Percentiles rank a stretch among this genome's conserved stretches.
Evolutionary conservation across 2,329 filamentous ascomycete species (phyloP).

Genomic region (Ophiosphaerella herpotricha): DNA sequence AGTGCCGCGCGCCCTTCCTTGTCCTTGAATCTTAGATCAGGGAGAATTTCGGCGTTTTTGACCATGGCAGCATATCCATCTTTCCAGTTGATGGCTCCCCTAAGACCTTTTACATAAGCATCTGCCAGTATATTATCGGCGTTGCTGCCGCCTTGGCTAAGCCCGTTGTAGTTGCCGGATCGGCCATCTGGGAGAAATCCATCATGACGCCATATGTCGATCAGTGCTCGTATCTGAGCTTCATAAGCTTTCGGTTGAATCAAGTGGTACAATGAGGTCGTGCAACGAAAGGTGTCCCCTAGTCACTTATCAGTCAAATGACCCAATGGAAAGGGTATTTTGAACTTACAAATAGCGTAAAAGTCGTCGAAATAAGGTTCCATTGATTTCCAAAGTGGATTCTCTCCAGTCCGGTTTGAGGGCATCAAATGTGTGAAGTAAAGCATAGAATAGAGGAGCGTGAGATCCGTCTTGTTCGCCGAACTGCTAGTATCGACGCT

Average conservation of each 20-base stretch:
- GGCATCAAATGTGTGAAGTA: conserved; percentile 73
- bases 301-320: conserved; percentile 57
- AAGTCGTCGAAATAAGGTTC: conserved; percentile 75
- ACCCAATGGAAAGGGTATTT: conserved; percentile 46
- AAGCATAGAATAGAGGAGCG: conserved; percentile 67
- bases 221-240: conserved; percentile 66
- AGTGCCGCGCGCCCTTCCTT: conserved; percentile 71
- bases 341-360: conserved; percentile 63
- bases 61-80: conserved; percentile 72
- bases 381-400: conserved; percentile 65
- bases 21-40: conserved; percentile 57
- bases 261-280: conserved; percentile 63
- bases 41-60: conserved; percentile 66
- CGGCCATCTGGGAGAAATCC: conserved; percentile 68
- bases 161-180: conserved; percentile 70
- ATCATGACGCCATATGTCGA: conserved; percentile 69
- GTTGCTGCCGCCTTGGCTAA: conserved; percentile 70
- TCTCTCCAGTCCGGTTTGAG: conserved; percentile 72
- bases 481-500: conserved; percentile 60
- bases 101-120: conserved; percentile 70
- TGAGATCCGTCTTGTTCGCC: conserved; percentile 57
- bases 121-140: conserved; percentile 73
- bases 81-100: conserved; percentile 66
- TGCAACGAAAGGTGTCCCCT: conserved; percentile 69
- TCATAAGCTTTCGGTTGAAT: conserved; percentile 67